Base-by-base conservation (phyloP, 2,329 filamentous ascomycete species). In the Botrytis fabae region DNA sequence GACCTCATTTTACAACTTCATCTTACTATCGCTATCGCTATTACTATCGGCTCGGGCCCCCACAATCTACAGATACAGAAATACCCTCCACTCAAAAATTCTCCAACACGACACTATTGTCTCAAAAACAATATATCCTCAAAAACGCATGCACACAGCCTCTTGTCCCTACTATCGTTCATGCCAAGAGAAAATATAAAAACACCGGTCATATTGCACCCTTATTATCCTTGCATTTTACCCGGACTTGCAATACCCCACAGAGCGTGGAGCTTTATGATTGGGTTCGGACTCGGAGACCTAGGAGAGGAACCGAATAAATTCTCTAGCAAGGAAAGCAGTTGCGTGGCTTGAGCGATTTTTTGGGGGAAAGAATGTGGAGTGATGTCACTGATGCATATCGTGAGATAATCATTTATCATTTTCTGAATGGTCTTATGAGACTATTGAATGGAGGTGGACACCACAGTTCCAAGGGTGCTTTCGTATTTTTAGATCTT, bases 321-420 rank as follows among this genome's bases (percentile, higher is more conserved):
- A 9, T 48, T 65, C 42, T 57, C 48, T 5, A 68, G 35, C 10
- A 32, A 48, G n/a, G 42, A 68, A 68, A 28, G 48, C 28, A n/a
- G 16, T 40, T 66, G 20, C 4, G 22, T 68, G 25, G 46, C 46
- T 57, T 32, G 48, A 68, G 32, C 10, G 25, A 48, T 54, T 54
- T 68, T 25, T 46, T 28, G 18, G 2, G 9, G 25, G 48, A 25
- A 40, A 54, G 35, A 57, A 42, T 57, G 35, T 54, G 35, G 18
- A 22, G 48, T 68, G 65, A 68, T 68, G 48, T 68, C 64, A 68
- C 48, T 32, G 35, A 42, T 54, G 65, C 65, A 68, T 68, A 32
- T 57, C 38, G 16, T 42, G 48, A 68, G 65, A n/a, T 42, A 42
- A 32, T 68, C 42, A 22, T 57, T 42, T 42, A 32, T 51, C 65